A percentile compares a stretch with the other conserved stretches of the same genome.
Conservation (phyloP, 345 rosid species). For the sweet orange (Citrus sinensis) region DNA sequence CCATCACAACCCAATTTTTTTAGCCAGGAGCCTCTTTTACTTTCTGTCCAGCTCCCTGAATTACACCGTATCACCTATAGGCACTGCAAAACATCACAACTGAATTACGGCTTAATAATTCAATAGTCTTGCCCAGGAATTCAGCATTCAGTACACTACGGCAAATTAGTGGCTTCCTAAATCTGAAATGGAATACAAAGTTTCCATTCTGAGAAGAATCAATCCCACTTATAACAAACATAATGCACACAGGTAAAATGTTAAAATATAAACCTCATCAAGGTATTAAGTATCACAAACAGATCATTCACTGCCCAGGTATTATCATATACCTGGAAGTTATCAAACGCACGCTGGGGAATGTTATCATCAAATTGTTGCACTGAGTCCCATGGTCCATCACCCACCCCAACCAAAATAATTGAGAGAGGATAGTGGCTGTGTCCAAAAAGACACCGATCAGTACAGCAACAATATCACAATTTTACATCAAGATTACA, state of each 20-base stretch:
- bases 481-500: neutral
- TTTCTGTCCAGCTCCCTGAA: neutral
- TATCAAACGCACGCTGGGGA: conserved; percentile 84
- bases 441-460: conserved; percentile 20
- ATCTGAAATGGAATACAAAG: neutral
- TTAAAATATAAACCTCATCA: neutral
- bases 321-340: conserved; percentile 68
- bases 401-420: conserved; percentile 91
- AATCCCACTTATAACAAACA: neutral
- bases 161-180: neutral
- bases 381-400: conserved; percentile 98
- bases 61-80: neutral
- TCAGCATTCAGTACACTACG: neutral
- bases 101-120: neutral
- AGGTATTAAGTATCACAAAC: neutral
- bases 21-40: neutral
- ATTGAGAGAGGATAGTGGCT: conserved; percentile 87
- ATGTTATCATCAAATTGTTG: conserved; percentile 84
- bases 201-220: neutral
- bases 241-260: neutral
- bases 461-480: conserved; percentile 12
- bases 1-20: neutral
- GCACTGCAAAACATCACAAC: neutral
- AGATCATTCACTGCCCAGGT: neutral
- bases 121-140: neutral